Conservation (phyloP, 1,284 basidiomycete species). For the Athelia sp. region DNA sequence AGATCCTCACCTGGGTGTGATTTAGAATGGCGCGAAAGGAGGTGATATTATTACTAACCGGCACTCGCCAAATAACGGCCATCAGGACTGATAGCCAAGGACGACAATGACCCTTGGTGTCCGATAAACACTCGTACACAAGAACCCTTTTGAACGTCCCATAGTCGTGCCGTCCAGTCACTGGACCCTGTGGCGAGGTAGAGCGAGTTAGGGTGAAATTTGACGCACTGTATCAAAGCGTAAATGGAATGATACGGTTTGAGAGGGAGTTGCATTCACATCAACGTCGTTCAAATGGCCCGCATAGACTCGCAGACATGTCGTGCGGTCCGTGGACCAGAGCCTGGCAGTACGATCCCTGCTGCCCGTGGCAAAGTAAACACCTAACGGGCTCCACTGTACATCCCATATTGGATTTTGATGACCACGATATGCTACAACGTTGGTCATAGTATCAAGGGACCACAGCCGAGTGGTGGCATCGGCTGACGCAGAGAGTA, state of each 20-base stretch:
- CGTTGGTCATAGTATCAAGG: constrained; percentile 89
- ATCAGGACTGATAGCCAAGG: constrained; percentile 89
- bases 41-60: constrained; percentile 38
- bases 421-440: constrained; percentile 94
- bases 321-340: constrained; percentile 92
- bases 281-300: constrained; percentile 98
- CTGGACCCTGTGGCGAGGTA: constrained; percentile 97
- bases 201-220: constrained; percentile 96
- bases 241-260: background rate
- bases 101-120: constrained; percentile 88
- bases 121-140: constrained; percentile 96
- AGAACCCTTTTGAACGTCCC: constrained; percentile 96
- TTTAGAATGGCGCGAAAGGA: constrained; percentile 2
- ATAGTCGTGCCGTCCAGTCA: constrained; percentile 92
- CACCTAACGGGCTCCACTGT: constrained; percentile 95
- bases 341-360: constrained; percentile 92
- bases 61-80: constrained; percentile 92
- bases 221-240: constrained; percentile 66
- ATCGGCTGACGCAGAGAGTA: constrained; percentile 94
- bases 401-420: constrained; percentile 99
- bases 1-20: constrained; percentile 74
- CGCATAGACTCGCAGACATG: constrained; percentile 89
- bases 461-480: constrained; percentile 93
- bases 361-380: constrained; percentile 97
- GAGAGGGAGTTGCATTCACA: constrained; percentile 45